phyloP scores from a whole-genome alignment of 2,329 filamentous ascomycete species.

The Mycocentrospora acerina region DNA sequence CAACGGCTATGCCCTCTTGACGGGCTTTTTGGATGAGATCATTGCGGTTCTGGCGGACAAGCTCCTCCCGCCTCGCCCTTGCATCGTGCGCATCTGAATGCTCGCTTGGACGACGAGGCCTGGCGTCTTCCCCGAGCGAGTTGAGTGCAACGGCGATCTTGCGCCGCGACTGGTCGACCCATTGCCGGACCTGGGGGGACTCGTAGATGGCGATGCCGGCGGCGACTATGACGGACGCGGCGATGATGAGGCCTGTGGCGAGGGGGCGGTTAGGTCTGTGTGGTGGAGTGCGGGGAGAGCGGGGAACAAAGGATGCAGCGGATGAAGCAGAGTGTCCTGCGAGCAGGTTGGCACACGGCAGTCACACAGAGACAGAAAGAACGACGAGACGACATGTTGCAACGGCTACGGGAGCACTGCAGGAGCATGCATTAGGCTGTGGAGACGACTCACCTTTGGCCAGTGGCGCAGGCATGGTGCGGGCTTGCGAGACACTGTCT shows the following conservation, averaged over 20 bases:
- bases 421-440: conserved; percentile 19
- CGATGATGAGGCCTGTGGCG: conserved; percentile 61
- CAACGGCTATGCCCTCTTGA: conserved; percentile 45
- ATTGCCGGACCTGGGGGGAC: conserved; percentile 63
- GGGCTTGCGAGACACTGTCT: conserved; percentile 3
- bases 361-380: conserved; percentile 1
- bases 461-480: conserved; percentile 43
- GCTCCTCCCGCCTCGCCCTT: conserved; percentile 34
- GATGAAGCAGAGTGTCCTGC: conserved; percentile 30
- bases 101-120: conserved; percentile 43
- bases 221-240: conserved; percentile 61
- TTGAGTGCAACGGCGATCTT: conserved; percentile 62
- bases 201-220: conserved; percentile 65
- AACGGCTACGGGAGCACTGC: conserved; percentile 19
- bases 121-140: conserved; percentile 61
- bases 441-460: conserved; percentile 40
- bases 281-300: conserved; percentile 7
- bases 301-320: conserved; percentile 9
- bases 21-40: conserved; percentile 39
- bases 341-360: conserved; percentile 33
- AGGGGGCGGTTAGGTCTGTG: conserved; percentile 31
- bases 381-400: conserved; percentile 4
- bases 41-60: conserved; percentile 36
- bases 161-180: conserved; percentile 62
- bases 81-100: conserved; percentile 36